A percentile compares a stretch with the other conserved stretches of the same genome.
Conservation (phyloP, 805 yeast species). For the Teunomyces pallodes region DNA sequence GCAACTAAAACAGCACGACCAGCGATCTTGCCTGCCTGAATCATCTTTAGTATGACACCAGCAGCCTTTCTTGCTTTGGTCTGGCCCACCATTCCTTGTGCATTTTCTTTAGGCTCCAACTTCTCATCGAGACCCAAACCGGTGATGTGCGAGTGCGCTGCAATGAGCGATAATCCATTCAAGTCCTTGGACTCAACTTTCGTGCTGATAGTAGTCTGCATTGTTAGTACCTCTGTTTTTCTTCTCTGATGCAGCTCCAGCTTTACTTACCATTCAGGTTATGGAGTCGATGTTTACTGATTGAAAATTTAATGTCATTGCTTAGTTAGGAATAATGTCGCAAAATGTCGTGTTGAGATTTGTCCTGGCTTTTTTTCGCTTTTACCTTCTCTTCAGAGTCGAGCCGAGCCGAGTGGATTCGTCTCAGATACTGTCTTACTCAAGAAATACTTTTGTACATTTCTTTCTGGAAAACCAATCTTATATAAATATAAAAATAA, state of each 20-base stretch:
- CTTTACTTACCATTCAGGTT: constrained; percentile 8
- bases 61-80: constrained; percentile 93
- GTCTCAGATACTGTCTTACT: no score
- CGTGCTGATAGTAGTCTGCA: constrained; percentile 26
- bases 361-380: no score
- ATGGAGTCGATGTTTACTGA: background rate
- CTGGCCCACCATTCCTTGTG: constrained; percentile 98
- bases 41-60: constrained; percentile 89
- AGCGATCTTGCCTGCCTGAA: constrained; percentile 90
- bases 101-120: constrained; percentile 69
- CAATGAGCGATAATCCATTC: constrained; percentile 65
- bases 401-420: no score
- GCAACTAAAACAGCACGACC: constrained; percentile 95
- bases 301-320: background rate
- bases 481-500: background rate
- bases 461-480: background rate
- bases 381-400: no score
- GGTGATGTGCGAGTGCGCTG: constrained; percentile 97
- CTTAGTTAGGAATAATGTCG: background rate
- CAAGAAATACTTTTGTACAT: background rate
- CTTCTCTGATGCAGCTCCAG: background rate
- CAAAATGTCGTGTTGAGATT: background rate
- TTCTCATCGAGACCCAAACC: constrained; percentile 96
- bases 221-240: constrained; percentile 7
- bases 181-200: constrained; percentile 33